phyloP scores from a whole-genome alignment of 2,329 filamentous ascomycete genomes.

The Cladophialophora exuberans region DNA sequence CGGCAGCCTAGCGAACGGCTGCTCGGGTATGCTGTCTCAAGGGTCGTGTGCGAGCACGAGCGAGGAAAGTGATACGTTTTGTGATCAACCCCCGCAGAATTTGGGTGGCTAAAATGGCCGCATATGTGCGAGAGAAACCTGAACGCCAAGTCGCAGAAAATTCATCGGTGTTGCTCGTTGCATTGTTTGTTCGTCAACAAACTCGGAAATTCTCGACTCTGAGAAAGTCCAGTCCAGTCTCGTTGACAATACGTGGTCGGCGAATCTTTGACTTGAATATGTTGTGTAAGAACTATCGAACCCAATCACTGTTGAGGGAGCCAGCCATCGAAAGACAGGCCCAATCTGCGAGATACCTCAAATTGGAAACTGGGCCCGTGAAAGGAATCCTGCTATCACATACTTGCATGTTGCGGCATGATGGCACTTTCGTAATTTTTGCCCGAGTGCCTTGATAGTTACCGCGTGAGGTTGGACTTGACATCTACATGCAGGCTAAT shows the following conservation, averaged over 20 bases:
- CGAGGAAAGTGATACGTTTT: neutral
- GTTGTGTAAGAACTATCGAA: slow-evolving; percentile 14
- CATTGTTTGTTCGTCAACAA: neutral
- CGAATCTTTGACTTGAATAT: slow-evolving; percentile 3
- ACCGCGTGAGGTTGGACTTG: too few relatives aligned
- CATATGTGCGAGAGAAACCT: neutral
- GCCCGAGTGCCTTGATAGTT: too few relatives aligned
- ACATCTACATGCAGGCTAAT: too few relatives aligned
- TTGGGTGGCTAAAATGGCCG: neutral
- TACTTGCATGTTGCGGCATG: slow-evolving; percentile 2
- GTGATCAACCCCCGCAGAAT: neutral
- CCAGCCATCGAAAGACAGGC: neutral
- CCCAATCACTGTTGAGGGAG: neutral
- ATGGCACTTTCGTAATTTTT: too few relatives aligned
- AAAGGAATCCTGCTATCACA: neutral
- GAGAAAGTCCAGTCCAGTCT: neutral
- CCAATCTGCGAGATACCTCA: neutral
- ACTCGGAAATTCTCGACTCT: neutral
- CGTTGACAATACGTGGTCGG: slow-evolving; percentile 27
- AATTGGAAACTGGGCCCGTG: neutral
- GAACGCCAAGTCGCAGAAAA: neutral
- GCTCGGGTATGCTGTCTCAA: too few relatives aligned
- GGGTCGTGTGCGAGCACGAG: neutral
- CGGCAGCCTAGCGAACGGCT: neutral
- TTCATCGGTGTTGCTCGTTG: neutral